phyloP scores from a whole-genome alignment of 345 rosid species.

The Gossypium stocksii region DNA sequence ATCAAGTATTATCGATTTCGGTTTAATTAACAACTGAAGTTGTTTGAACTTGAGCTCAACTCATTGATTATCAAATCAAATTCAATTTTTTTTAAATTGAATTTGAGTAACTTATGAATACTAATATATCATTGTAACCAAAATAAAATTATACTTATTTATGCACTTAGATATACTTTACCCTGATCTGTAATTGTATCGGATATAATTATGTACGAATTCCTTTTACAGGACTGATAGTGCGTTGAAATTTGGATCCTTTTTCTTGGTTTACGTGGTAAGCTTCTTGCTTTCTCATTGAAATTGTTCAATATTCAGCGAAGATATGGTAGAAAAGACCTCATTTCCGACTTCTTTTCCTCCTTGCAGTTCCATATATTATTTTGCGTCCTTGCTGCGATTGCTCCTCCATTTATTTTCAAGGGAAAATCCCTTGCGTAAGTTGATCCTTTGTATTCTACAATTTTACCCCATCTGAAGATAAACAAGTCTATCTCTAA shows the following conservation, averaged over 20 bases:
- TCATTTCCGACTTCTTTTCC: slow-evolving; percentile 21
- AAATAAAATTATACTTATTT: background rate
- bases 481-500: background rate
- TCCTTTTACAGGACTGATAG: slow-evolving; percentile 83
- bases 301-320: slow-evolving; percentile 10
- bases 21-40: no score
- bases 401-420: slow-evolving; percentile 89
- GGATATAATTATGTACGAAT: background rate
- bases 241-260: slow-evolving; percentile 90
- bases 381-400: slow-evolving; percentile 77
- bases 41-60: no score
- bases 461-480: background rate
- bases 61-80: no score
- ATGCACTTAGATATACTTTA: background rate
- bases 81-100: no score
- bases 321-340: slow-evolving; percentile 12
- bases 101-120: no score
- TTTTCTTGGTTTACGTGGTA: slow-evolving; percentile 80
- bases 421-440: slow-evolving; percentile 94
- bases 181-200: background rate
- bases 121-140: no score
- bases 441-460: slow-evolving; percentile 26
- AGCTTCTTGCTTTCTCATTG: slow-evolving; percentile 20
- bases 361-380: slow-evolving; percentile 72
- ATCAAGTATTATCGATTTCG: no score